A percentile compares a stretch with the other conserved stretches of the same genome.
These are phyloP conservation scores for Isoetes taiwanensis DNA, from an alignment of 75 land plant genomes.

Conservation along the genomic window DNA sequence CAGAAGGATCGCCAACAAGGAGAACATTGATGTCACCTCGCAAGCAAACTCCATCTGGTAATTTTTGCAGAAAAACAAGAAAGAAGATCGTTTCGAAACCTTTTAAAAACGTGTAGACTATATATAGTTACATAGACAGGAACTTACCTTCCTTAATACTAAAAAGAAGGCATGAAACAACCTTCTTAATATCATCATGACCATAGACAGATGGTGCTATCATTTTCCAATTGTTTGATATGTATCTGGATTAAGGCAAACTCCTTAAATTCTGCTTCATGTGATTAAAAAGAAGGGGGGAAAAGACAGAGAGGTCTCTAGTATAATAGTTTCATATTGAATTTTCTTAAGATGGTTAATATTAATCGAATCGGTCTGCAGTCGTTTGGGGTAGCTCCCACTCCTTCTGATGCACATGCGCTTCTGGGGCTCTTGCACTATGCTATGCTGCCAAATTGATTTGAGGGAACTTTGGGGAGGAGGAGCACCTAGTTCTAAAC, in stretches of 20 bases:
- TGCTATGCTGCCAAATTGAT: too few species aligned
- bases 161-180: constrained; percentile 87
- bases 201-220: constrained; percentile 97
- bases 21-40: constrained; percentile 94
- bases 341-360: too few species aligned
- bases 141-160: constrained; percentile 91
- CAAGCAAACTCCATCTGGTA: constrained; percentile 87
- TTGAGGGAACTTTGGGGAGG: too few species aligned
- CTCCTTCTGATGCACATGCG: too few species aligned
- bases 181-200: constrained; percentile 88
- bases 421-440: too few species aligned
- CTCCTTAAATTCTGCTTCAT: constrained; percentile 78
- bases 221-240: constrained; percentile 60
- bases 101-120: too few species aligned
- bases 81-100: neutral
- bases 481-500: too few species aligned
- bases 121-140: too few species aligned
- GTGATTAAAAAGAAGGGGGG: neutral
- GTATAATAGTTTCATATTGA: too few species aligned
- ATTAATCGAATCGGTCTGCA: too few species aligned
- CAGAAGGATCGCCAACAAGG: constrained; percentile 92
- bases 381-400: too few species aligned
- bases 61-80: constrained; percentile 24
- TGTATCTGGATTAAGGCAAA: constrained; percentile 68
- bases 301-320: too few species aligned